Evolutionary conservation across 176 grass and related monocot genomes (phyloP).

Genomic region (Carex cristatella): DNA sequence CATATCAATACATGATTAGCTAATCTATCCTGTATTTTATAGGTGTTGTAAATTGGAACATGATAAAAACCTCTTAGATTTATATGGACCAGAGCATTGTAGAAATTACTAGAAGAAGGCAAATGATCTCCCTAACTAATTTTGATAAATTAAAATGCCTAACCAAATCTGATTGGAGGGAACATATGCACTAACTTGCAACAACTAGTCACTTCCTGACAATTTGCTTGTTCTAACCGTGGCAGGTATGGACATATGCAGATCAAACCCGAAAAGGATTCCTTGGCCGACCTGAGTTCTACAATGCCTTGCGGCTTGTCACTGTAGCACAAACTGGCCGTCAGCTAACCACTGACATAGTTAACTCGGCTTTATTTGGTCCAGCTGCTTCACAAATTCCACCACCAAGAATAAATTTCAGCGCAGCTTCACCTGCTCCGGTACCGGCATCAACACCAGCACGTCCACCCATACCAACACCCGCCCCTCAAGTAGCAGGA

Average conservation of each 20-base stretch:
- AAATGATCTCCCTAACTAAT: background rate
- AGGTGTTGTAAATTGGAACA: background rate
- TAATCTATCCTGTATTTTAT: background rate
- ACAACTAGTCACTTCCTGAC: background rate
- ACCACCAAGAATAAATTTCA: constrained; percentile 62
- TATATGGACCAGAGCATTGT: background rate
- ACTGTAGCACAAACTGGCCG: constrained; percentile 80
- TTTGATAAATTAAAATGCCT: background rate
- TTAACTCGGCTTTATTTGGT: constrained; percentile 69
- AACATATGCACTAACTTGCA: background rate
- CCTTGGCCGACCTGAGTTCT: constrained; percentile 82
- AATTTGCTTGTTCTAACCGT: background rate
- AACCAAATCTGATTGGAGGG: background rate
- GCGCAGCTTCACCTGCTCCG: constrained; percentile 14
- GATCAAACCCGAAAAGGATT: constrained; percentile 82
- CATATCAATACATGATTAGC: background rate
- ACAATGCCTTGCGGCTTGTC: constrained; percentile 76
- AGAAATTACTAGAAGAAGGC: background rate
- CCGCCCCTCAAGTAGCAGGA: constrained; percentile 31
- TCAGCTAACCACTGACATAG: constrained; percentile 74
- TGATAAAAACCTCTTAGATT: background rate
- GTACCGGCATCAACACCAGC: constrained; percentile 14
- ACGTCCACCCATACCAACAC: background rate
- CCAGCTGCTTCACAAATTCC: constrained; percentile 84
- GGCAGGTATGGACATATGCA: constrained; percentile 83